These are phyloP conservation scores for Barnettozyma hawaiiensis DNA, from an alignment of 1,139 yeast genomes.

Conservation along the genomic window DNA sequence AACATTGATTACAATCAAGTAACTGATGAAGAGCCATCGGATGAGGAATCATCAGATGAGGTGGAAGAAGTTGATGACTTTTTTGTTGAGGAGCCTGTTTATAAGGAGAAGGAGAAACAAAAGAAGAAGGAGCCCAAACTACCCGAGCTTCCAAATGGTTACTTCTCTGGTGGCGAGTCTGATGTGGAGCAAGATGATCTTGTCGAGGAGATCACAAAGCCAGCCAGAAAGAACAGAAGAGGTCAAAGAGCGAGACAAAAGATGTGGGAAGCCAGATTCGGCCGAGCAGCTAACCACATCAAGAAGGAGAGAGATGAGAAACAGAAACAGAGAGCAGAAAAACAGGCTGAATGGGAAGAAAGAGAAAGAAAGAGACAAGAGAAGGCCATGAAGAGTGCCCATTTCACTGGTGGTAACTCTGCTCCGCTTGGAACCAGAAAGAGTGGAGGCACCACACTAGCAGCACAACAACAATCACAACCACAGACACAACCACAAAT, in stretches of 20 bases:
- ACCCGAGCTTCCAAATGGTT: constrained; percentile 74
- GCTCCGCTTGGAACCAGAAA: constrained; percentile 36
- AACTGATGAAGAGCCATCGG: constrained; percentile 55
- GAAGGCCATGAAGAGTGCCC: constrained; percentile 38
- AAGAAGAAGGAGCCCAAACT: constrained; percentile 33
- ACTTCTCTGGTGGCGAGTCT: constrained; percentile 70
- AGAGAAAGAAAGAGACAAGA: constrained; percentile 63
- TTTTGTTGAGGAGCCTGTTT: constrained; percentile 32
- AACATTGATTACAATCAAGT: constrained; percentile 52
- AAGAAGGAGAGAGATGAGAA: constrained; percentile 52
- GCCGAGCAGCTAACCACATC: constrained; percentile 78
- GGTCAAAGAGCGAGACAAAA: constrained; percentile 97
- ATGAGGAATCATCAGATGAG: constrained; percentile 23
- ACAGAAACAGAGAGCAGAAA: constrained; percentile 50
- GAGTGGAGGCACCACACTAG: constrained; percentile 10
- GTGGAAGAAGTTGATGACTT: constrained; percentile 38
- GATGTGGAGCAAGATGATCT: constrained; percentile 52
- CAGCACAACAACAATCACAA: constrained; percentile 13
- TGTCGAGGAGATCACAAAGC: constrained; percentile 48
- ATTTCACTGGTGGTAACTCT: constrained; percentile 35
- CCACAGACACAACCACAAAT: constrained; percentile 26
- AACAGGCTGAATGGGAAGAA: constrained; percentile 64
- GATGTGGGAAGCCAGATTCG: constrained; percentile 92
- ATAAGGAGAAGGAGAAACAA: constrained; percentile 21
- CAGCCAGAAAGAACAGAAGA: constrained; percentile 74